Evolutionary conservation across 768 basidiomycete species (phyloP).

Genomic region (Melanogaster broomeanus): DNA sequence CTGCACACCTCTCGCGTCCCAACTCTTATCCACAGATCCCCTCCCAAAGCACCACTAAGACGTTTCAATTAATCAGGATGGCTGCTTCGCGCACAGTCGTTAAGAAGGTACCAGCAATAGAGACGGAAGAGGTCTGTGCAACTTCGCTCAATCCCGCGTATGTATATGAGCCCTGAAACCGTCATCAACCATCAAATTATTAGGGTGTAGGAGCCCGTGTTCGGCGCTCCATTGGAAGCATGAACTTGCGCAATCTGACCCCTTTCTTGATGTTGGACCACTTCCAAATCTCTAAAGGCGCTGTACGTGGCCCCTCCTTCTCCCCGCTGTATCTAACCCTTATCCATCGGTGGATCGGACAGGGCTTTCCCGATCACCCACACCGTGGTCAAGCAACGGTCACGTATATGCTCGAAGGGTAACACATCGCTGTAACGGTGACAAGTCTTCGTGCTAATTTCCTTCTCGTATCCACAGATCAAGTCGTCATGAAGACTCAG

Average conservation of each 20-base stretch:
- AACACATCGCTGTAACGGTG: constrained; percentile 1
- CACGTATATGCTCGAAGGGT: constrained; percentile 90
- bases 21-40: no score
- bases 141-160: background rate
- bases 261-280: constrained; percentile 93
- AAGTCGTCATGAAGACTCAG: constrained; percentile 89
- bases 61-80: constrained; percentile 23
- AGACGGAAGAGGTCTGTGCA: constrained; percentile 61
- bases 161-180: background rate
- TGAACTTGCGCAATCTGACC: constrained; percentile 72
- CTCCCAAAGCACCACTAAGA: no score
- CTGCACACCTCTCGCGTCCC: no score
- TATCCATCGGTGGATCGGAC: background rate
- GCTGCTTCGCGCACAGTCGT: constrained; percentile 62
- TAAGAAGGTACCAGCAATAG: constrained; percentile 77
- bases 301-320: constrained; percentile 43
- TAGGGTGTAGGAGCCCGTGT: constrained; percentile 84
- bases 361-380: constrained; percentile 93
- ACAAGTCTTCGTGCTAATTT: background rate
- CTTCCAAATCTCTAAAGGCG: constrained; percentile 69
- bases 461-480: constrained; percentile 39
- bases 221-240: constrained; percentile 81
- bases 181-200: background rate
- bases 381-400: constrained; percentile 89
- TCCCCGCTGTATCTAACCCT: background rate